Evolutionary conservation across 495 filamentous ascomycete species (phyloP), one percentile per base, ranked within the genome.

Genomic region (Venustampulla echinocandica): DNA sequence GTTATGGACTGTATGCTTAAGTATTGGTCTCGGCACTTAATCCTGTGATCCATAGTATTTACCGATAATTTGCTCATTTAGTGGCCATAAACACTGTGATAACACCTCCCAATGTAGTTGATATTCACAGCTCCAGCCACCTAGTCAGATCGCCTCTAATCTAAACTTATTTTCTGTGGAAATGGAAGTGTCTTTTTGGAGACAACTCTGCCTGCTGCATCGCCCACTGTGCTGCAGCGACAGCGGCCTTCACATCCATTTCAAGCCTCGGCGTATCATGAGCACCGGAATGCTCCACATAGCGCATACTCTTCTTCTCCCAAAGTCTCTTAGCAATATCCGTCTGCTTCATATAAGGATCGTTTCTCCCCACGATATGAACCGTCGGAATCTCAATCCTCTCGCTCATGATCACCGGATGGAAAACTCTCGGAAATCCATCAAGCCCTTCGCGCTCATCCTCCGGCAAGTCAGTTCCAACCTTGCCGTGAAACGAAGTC

Each of bases 361-460:
- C 42, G n/a, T 44, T 18, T 28, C 42, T 20, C 25, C 42, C 42
- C 22, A 30, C 15, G 42, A 44, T 33, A 18, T 44, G 42, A 4
- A 18, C 42, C 4, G 42, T 44, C 11, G 42, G 42, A 32, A 44
- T 32, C 19, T 44, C 5, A 11, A 44, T 32, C 10, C 42, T 20
- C n/a, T 33, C n/a, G 11, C 22, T 44, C 23, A 30, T 18, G 11
- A 33, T 33, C 13, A 17, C 21, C 22, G 42, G 42, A 18, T 44
- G 42, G 19, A 34, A 44, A 13, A 42, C 15, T 25, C 38, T 18
- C 9, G 38, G 38, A 21, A 42, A 22, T 6, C 6, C 14, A 6
- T 42, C 38, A 7, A 42, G 19, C 11, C 38, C 38, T 10, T 19
- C 38, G 19, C 20, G 19, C 38, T 9, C 10, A 25, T 42, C 38